Evolutionary conservation across 2,329 filamentous ascomycete species (phyloP), one percentile per base, ranked within the genome.

Genomic region (Fusarium bactridioides): DNA sequence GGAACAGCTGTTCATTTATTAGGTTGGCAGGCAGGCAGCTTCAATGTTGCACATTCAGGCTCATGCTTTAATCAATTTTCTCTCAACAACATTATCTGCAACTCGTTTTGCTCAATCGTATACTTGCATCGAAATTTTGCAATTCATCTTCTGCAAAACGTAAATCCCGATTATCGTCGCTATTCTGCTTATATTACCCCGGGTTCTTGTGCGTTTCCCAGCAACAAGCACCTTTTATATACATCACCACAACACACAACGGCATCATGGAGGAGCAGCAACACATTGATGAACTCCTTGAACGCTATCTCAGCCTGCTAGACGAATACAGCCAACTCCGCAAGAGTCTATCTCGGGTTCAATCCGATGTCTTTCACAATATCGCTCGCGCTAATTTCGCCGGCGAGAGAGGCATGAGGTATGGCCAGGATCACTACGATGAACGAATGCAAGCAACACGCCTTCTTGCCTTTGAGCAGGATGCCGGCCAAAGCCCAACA

Each of bases 321-420:
- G 86, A 94, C 79, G 83, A 90, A 75, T 94, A 95, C 83, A 88
- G 89, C 18, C 80, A 80, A 25, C 86, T 92, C 7, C 88, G 89
- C 66, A 78, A 83, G 31, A 79, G 86, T 47, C 85, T 94, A 41
- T 83, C 84, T 47, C 77, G 79, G 18, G 81, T 88, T 25, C 87
- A 93, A 71, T 82, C 86, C 25, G 82, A 82, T 57, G 86, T 92
- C 71, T 88, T 85, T 77, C 86, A 88, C 62, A 82, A 84, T 72
- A 84, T 95, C 44, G 91, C 93, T n/a, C 88, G 92, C 64, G 93
- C 93, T 69, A 94, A 94, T 82, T 94, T 93, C 81, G 84, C 88
- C 33, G 89, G 88, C n/a, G 85, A 89, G 77, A 84, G 88, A 18
- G 88, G 90, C 37, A 79, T 89, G 69, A 85, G 89, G 45, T 94